phyloP scores from a whole-genome alignment of 2,329 filamentous ascomycete genomes.

The Colletotrichum aenigma region DNA sequence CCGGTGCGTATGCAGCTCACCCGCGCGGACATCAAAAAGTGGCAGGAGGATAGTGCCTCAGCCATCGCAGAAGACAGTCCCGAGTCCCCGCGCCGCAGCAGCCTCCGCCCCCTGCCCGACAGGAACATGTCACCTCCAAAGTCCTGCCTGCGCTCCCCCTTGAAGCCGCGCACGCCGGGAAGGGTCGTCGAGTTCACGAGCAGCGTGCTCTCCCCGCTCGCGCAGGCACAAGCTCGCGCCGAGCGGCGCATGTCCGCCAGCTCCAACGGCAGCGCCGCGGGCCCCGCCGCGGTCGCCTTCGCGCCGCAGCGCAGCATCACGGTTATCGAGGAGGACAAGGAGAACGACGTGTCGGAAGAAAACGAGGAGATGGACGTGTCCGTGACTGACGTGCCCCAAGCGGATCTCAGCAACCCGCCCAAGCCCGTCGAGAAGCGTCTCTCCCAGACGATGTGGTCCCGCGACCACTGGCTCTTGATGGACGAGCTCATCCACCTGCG shows the following conservation, averaged over 20 bases:
- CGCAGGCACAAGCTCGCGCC: conserved; percentile 37
- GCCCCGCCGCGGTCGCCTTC: not conserved
- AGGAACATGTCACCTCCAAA: conserved; percentile 60
- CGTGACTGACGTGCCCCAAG: conserved; percentile 10
- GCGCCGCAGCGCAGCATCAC: not conserved
- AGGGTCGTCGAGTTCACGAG: conserved; percentile 63
- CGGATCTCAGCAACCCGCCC: not conserved
- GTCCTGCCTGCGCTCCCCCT: conserved; percentile 60
- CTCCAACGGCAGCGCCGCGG: not conserved
- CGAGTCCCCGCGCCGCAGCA: conserved; percentile 34
- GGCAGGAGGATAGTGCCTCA: conserved; percentile 43
- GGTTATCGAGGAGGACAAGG: conserved; percentile 29
- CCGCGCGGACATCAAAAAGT: conserved; percentile 43
- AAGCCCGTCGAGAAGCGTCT: conserved; percentile 24
- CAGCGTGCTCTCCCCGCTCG: conserved; percentile 50
- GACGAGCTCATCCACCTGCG: conserved; percentile 57
- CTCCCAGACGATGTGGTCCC: conserved; percentile 51
- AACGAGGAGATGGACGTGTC: conserved; percentile 6
- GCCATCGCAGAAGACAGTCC: conserved; percentile 41
- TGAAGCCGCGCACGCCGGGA: conserved; percentile 62
- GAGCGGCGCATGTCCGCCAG: not conserved
- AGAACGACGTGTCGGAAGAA: conserved; percentile 33
- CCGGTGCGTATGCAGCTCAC: conserved; percentile 47
- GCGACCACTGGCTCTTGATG: conserved; percentile 58
- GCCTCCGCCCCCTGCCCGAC: conserved; percentile 52